These are phyloP conservation scores for Russula olivacea DNA, from an alignment of 768 basidiomycete genomes.

Conservation along the genomic window DNA sequence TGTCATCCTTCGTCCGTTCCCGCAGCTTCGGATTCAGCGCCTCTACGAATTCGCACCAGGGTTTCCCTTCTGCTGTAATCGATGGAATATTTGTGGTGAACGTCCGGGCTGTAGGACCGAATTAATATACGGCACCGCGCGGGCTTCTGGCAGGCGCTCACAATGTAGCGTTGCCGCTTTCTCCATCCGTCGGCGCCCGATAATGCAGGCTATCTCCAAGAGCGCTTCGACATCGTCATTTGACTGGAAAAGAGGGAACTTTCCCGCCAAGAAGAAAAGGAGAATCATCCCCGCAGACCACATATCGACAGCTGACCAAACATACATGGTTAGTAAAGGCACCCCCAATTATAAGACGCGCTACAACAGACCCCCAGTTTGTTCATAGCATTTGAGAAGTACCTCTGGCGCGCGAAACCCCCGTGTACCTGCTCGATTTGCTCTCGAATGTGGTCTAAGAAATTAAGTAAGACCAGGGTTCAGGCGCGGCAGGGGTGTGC, in stretches of 20 bases:
- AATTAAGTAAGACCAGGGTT: constrained; percentile 3
- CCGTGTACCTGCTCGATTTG: constrained; percentile 93
- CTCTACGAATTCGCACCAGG: constrained; percentile 72
- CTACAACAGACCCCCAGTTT: constrained; percentile 70
- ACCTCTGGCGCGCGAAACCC: constrained; percentile 98
- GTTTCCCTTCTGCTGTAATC: constrained; percentile 55
- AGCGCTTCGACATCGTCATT: constrained; percentile 92
- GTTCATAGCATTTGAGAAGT: constrained; percentile 86
- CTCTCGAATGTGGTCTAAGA: constrained; percentile 72
- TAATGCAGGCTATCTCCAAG: constrained; percentile 87
- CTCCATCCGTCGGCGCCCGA: constrained; percentile 81
- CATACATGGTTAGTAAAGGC: constrained; percentile 13
- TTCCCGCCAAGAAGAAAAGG: constrained; percentile 84
- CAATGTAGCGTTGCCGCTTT: constrained; percentile 83
- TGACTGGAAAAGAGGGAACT: constrained; percentile 92
- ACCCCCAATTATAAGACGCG: background rate
- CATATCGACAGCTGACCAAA: constrained; percentile 77
- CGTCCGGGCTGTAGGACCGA: constrained; percentile 58
- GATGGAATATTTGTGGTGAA: constrained; percentile 88
- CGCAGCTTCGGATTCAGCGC: constrained; percentile 68
- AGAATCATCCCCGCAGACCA: constrained; percentile 95
- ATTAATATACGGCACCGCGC: constrained; percentile 1
- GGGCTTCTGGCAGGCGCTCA: constrained; percentile 32
- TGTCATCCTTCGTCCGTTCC: constrained; percentile 45
- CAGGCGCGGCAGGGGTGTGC: constrained; percentile 11